phyloP scores from a whole-genome alignment of 1,284 basidiomycete species.

The Gomphus bonarii region DNA sequence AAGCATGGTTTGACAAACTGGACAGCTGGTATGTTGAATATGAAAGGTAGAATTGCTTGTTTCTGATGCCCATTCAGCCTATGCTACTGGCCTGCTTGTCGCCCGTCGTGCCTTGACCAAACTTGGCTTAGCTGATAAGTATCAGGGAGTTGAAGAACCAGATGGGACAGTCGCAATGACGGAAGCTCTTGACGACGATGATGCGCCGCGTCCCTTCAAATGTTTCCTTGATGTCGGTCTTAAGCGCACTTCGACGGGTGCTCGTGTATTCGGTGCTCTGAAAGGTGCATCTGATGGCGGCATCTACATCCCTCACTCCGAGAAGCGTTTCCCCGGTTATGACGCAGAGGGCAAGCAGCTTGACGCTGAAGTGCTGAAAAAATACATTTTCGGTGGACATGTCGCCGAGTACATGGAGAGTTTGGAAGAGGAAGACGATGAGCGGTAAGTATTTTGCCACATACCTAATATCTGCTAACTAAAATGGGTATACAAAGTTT shows the following conservation, averaged over 20 bases:
- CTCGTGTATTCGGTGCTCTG: constrained; percentile 97
- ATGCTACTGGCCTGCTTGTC: constrained; percentile 93
- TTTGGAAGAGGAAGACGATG: constrained; percentile 99
- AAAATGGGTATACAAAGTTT: constrained; percentile 43
- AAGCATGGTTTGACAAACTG: constrained; percentile 99
- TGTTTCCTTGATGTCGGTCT: constrained; percentile 98
- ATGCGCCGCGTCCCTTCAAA: constrained; percentile 97
- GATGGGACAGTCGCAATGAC: constrained; percentile 80
- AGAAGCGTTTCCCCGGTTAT: constrained; percentile 98
- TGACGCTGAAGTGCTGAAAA: constrained; percentile 90
- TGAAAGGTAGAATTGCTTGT: constrained; percentile 8
- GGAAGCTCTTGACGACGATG: constrained; percentile 82
- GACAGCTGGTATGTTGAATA: constrained; percentile 63
- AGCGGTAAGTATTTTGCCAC: constrained; percentile 45
- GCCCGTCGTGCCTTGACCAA: constrained; percentile 94
- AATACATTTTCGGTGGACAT: constrained; percentile 98
- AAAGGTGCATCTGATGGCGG: constrained; percentile 99
- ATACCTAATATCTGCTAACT: background rate
- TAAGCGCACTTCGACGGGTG: constrained; percentile 95
- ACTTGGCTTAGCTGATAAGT: constrained; percentile 97
- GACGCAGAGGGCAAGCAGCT: constrained; percentile 92
- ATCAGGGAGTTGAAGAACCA: constrained; percentile 91
- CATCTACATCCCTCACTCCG: constrained; percentile 95
- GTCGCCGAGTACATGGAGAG: constrained; percentile 99
- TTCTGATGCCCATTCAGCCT: constrained; percentile 42